phyloP scores from a whole-genome alignment of 441 rosid genomes.

The Isatis lusitanica region DNA sequence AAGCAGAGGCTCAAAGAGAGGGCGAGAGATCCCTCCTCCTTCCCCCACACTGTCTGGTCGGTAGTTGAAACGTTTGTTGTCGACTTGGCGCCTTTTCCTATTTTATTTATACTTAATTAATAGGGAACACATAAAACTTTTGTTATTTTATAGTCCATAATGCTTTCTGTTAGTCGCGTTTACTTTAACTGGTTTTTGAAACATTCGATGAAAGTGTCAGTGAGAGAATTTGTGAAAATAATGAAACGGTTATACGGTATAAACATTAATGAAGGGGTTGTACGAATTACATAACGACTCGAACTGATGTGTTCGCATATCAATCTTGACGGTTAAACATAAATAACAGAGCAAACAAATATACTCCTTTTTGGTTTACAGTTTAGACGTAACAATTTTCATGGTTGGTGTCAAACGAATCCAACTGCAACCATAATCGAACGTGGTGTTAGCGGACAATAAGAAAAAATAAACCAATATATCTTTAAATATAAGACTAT shows the following conservation, averaged over 20 bases:
- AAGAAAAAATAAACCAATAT: not conserved
- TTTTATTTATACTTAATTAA: not conserved
- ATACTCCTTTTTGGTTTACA: not conserved
- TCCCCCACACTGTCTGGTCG: conserved; percentile 31
- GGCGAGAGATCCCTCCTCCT: not conserved
- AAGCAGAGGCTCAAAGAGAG: conserved; percentile 12
- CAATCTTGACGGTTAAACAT: not conserved
- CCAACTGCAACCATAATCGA: not conserved
- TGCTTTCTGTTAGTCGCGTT: too few species aligned
- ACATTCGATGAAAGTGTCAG: too few species aligned
- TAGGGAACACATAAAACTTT: not conserved
- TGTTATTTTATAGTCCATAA: too few species aligned
- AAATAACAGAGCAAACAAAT: not conserved
- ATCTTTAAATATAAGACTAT: not conserved
- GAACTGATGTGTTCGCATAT: not conserved
- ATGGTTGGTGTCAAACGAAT: not conserved
- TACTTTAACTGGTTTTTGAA: too few species aligned
- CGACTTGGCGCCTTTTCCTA: conserved; percentile 13
- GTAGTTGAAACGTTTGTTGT: conserved; percentile 37
- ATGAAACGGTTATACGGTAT: too few species aligned
- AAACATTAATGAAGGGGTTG: too few species aligned
- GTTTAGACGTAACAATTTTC: not conserved
- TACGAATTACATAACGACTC: too few species aligned
- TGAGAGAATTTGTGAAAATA: too few species aligned
- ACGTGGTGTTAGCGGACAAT: not conserved